Base-by-base conservation (phyloP, 768 basidiomycete species). In the Sporobolomyces roseus region DNA sequence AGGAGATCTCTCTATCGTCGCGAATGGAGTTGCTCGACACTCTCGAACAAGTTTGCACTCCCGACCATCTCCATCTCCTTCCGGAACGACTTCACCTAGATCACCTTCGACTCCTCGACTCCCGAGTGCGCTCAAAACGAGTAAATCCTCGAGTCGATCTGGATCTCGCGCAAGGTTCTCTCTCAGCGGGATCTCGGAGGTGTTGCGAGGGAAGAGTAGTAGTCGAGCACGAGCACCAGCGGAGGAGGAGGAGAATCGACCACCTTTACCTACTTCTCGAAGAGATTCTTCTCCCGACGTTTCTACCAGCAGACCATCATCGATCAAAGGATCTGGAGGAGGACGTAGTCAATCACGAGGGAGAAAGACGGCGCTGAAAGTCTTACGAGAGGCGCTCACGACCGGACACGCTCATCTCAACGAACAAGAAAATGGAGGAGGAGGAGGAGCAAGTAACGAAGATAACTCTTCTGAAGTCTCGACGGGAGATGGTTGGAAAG, bases 401-500 rank as follows among this genome's bases (percentile, higher is more conserved):
- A 45, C 67, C 14, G 71, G 64, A 6, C 63, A 65, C 38, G 60
- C 66, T 45, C 52, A 62, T 25, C 12, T 49, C 19, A 35, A 49
- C 27, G 30, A 50, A n/a, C 29, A 17, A 10, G 38, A 65, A 30
- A 25, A 21, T 21, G 45, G 16, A 41, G 64, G 33, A 23, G 61
- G 41, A 12, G 3, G 36, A 5, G 38, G 45, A 14, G 59, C 50
- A 3, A 32, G 53, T 56, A 55, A 53, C 21, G 72, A 75, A 7
- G 68, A 75, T 27, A 75, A 73, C 6, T 77, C 73, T 21, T 75
- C 72, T 41, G 77, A 77, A 29, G 74, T 70, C 21, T 75, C 78
- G 14, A 76, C 78, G 14, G 77, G 73, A n/a, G 77, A 74, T 7
- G 72, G 79, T 7, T 97, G 91, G 91, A 87, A 88, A 76, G 88